phyloP scores from a whole-genome alignment of 83 land plant genomes.

The Diphasiastrum complanatum region DNA sequence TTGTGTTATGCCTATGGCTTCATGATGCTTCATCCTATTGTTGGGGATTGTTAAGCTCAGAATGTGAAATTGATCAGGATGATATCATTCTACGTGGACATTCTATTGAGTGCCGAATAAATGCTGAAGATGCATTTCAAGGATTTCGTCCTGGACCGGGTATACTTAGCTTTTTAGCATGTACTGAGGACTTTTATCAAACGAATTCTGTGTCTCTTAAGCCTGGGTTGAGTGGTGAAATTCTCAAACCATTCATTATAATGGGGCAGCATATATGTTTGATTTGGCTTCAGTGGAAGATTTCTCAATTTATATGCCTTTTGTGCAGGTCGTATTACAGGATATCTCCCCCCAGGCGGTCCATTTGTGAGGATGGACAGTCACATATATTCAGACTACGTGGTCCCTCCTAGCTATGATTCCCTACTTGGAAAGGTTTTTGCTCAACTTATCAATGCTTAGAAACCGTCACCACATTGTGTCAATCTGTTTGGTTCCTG shows the following conservation, averaged over 20 bases:
- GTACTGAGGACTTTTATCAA: neutral
- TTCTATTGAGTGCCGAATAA: constrained; percentile 95
- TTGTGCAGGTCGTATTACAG: constrained; percentile 67
- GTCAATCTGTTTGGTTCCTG: neutral
- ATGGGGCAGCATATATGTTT: neutral
- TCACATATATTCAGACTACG: constrained; percentile 88
- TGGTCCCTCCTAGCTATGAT: constrained; percentile 98
- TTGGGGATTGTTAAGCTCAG: neutral
- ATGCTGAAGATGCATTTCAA: constrained; percentile 97
- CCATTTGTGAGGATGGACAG: constrained; percentile 99
- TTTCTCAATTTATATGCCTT: neutral
- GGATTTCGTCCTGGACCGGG: constrained; percentile 95
- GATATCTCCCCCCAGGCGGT: constrained; percentile 92
- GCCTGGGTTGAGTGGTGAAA: neutral
- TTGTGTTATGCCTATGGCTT: neutral
- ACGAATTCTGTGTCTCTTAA: neutral
- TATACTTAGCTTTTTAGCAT: neutral
- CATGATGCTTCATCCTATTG: neutral
- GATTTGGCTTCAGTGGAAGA: neutral
- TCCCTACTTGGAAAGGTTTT: constrained; percentile 90
- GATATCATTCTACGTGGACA: constrained; percentile 84
- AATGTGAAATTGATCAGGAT: constrained; percentile 42
- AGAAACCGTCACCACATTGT: neutral
- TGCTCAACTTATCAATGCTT: constrained; percentile 4
- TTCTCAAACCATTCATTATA: neutral